phyloP scores from a whole-genome alignment of 139 green algal genomes.

The Micractinium sp. region DNA sequence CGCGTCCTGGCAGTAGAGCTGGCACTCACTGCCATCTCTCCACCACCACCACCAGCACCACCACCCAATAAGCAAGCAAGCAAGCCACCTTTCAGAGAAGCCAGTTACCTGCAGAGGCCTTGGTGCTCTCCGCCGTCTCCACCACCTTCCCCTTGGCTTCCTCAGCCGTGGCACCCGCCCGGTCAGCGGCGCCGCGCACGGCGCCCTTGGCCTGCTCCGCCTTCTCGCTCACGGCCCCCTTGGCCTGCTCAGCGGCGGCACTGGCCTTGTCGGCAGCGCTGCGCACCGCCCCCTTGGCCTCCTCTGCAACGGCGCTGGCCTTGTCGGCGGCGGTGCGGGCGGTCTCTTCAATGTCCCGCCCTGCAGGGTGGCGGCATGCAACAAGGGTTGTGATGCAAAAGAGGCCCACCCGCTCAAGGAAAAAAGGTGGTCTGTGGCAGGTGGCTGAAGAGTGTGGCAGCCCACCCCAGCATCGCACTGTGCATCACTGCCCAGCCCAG shows the following conservation, averaged over 20 bases:
- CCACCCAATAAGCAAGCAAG: background rate
- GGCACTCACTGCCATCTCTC: too few relatives aligned
- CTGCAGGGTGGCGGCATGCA: background rate
- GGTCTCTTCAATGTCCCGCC: constrained; percentile 3
- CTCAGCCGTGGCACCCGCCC: background rate
- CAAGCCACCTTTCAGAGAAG: background rate
- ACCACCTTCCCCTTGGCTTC: background rate
- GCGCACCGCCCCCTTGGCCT: background rate
- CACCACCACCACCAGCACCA: too few relatives aligned
- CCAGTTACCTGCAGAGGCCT: background rate
- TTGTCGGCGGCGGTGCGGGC: constrained; percentile 13
- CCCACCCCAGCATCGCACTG: too few relatives aligned
- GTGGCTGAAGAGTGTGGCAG: too few relatives aligned
- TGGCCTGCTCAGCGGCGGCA: background rate
- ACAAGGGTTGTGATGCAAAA: too few relatives aligned
- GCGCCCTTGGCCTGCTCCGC: background rate
- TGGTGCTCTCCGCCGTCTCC: background rate
- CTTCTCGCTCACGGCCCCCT: background rate
- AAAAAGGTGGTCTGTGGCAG: too few relatives aligned
- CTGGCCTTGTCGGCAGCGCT: background rate
- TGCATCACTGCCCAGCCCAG: background rate
- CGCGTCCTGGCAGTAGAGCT: too few relatives aligned
- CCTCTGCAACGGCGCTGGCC: background rate
- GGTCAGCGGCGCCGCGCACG: background rate
- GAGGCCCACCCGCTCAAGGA: too few relatives aligned